Base-by-base conservation (phyloP, 2,329 filamentous ascomycete genomes). In the Neonectria coccinea region DNA sequence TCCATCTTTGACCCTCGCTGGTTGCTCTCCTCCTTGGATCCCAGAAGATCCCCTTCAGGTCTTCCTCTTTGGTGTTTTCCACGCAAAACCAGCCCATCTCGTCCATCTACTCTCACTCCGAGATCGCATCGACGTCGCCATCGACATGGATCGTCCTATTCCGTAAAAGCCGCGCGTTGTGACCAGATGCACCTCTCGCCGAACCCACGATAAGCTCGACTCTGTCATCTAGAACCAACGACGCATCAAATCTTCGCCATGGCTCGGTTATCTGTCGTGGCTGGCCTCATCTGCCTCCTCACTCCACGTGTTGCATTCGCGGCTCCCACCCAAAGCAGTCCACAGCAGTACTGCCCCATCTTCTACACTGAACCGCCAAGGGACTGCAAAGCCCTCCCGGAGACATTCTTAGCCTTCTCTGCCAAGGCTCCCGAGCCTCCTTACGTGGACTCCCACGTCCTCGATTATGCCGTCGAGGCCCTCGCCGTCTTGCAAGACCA, bases 401-500 rank as follows among this genome's bases (percentile, higher is more conserved):
- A 70, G 10, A 62, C 69, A 2, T 75, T 75, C 33, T 56, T 74
- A 4, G 8, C 44, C n/a, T 73, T 69, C 25, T 62, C 64, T 7
- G 61, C 60, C 22, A 64, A 66, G 25, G 18, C n/a, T 1, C 51
- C 64, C 20, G 54, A 33, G 4, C 27, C 57, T 27, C 41, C 54
- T 33, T 56, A 52, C 12, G 65, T 70, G 22, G 70, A 74, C 22
- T 60, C 68, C 4, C 62, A 67, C 2, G 69, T 80, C 14, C 79
- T 88, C 1, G 79, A 82, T 33, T 78, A 86, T 65, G 82, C 90
- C 20, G 80, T 92, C 51, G 78, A 85, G 53, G 91, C 92, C 6
- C 83, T 97, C 67, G 84, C 88, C 51, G 88, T 91, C 6, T 88
- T 97, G 84, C 94, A 97, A 77, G 83, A 87, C 56, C 82, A 85